Conservation (phyloP, 2,329 filamentous ascomycete species). For the Aspergillus novofumigatus region DNA sequence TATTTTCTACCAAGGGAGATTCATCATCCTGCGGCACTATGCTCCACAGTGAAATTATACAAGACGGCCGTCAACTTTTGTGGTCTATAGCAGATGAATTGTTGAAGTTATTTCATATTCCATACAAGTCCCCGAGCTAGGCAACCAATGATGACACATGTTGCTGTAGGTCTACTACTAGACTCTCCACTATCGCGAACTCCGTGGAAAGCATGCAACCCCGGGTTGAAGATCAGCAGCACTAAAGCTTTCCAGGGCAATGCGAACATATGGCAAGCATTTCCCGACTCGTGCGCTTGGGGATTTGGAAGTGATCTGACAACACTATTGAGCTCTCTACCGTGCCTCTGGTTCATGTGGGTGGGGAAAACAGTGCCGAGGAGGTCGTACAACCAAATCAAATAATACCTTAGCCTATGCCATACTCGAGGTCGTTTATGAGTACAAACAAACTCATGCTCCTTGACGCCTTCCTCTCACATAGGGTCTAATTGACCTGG, state of each 20-base stretch:
- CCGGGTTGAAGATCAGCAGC: neutral
- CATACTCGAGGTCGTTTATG: neutral
- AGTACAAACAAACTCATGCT: neutral
- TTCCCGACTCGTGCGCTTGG: neutral
- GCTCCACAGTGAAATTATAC: no score
- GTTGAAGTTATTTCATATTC: no score
- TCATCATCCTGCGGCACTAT: no score
- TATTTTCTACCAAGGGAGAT: no score
- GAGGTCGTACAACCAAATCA: neutral
- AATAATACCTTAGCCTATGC: neutral
- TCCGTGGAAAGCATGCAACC: neutral
- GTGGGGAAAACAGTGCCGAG: neutral
- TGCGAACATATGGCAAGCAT: neutral
- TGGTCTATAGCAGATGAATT: no score
- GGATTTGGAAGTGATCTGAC: neutral
- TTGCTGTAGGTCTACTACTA: neutral
- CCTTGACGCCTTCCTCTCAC: neutral
- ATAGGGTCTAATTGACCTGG: neutral
- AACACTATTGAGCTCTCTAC: neutral
- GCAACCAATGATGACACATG: no score
- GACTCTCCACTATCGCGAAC: neutral
- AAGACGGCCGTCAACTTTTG: no score
- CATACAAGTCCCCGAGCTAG: no score
- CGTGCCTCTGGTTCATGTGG: neutral
- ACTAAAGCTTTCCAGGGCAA: neutral